These are phyloP conservation scores for Yamadazyma ubonensis DNA, from an alignment of 805 yeast species.

Conservation along the genomic window DNA sequence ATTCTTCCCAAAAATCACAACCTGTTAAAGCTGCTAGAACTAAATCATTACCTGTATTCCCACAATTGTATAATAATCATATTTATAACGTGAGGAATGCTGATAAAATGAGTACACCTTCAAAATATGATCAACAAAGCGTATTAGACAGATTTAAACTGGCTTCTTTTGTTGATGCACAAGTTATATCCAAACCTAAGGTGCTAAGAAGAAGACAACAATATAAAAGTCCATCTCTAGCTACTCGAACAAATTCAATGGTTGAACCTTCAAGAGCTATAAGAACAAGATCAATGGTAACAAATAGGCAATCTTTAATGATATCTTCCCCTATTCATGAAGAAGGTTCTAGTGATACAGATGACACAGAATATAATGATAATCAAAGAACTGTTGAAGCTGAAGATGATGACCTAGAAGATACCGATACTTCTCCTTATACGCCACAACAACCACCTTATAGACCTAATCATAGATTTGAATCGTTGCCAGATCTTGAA, in stretches of 20 bases:
- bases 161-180: slow-evolving; percentile 44
- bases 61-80: slow-evolving; percentile 38
- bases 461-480: slow-evolving; percentile 25
- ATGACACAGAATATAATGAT: slow-evolving; percentile 40
- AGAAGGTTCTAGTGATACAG: slow-evolving; percentile 36
- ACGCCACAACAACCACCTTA: slow-evolving; percentile 44
- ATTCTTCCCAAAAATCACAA: too few species aligned
- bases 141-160: slow-evolving; percentile 45
- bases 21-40: slow-evolving; percentile 45
- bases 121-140: slow-evolving; percentile 39
- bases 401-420: slow-evolving; percentile 27
- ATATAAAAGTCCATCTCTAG: neutral
- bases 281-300: slow-evolving; percentile 44
- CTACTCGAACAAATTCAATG: slow-evolving; percentile 11
- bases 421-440: slow-evolving; percentile 35
- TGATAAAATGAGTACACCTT: slow-evolving; percentile 37
- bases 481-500: slow-evolving; percentile 43
- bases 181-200: slow-evolving; percentile 39
- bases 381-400: slow-evolving; percentile 24
- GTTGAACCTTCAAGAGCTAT: slow-evolving; percentile 37
- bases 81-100: slow-evolving; percentile 42
- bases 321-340: slow-evolving; percentile 45
- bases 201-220: slow-evolving; percentile 19
- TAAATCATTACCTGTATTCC: slow-evolving; percentile 42
- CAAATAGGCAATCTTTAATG: slow-evolving; percentile 23